Base-by-base conservation (phyloP, 176 grass and related monocot genomes). In the Carex littledalei region DNA sequence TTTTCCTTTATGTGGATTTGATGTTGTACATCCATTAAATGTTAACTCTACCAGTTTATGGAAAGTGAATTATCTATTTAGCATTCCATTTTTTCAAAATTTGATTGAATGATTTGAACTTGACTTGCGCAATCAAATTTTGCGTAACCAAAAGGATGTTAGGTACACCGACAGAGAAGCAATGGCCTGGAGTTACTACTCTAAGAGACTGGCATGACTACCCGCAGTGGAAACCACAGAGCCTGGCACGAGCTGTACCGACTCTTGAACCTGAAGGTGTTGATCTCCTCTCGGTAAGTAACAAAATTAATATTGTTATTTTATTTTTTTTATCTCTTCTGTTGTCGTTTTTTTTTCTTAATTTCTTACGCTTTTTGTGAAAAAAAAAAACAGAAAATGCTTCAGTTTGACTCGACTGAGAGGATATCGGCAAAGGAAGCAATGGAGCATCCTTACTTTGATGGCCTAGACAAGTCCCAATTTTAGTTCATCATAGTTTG, bases 121-220 rank as follows among this genome's bases (percentile, higher is more conserved):
- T 18, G 10, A 21, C 18, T 1, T 20, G 0, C 68, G 68, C 68
- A 72, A 72, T 72, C 68, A 72, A 20, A 72, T 47, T 45, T 72
- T 72, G 37, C 37, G 8, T 0, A 39, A 39, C 5, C 5, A 5
- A 37, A 41, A 98, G 95, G 91, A 89, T 98, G 84, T 10, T 94
- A 63, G 95, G 92, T 53, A 98, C 95, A 67, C 95, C 95, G 71
- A 86, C 31, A 77, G 95, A 98, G 64, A 88, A 94, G 41, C 49
- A 89, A 20, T 98, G 95, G 95, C 92, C 92, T 87, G 91, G 92
- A 89, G 89, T 94, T 63, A 90, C 58, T 84, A 55, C 43, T 47
- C 68, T 98, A 32, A 91, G 91, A 65, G 95, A 98, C 41, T 98
- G 95, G 95, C 95, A 98, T 26, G 91, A 89, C 66, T 98, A 90